Conservation (phyloP, 257 asterid genomes). For the Voacanga thouarsii region DNA sequence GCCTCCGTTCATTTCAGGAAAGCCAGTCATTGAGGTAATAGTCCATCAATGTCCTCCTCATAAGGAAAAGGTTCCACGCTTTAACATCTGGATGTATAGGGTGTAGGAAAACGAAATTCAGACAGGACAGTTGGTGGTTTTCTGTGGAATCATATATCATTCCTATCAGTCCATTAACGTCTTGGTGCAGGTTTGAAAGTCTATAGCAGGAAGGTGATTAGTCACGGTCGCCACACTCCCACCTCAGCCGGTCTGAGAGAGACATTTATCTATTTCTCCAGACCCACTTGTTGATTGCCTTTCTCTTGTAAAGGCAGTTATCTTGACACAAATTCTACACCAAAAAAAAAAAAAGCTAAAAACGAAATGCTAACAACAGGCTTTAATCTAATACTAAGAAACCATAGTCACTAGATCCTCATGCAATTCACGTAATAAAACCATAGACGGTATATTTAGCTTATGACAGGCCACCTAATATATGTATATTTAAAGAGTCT, state of each 20-base stretch:
- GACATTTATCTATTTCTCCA: neutral
- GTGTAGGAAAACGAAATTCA: neutral
- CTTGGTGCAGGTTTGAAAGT: constrained; percentile 3
- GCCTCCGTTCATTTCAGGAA: too few species aligned
- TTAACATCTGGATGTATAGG: too few species aligned
- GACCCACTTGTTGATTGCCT: neutral
- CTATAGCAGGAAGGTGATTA: constrained; percentile 5
- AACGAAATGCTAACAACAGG: neutral
- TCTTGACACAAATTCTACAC: neutral
- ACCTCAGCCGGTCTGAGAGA: neutral
- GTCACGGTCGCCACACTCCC: neutral
- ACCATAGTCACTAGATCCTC: neutral
- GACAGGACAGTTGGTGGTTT: neutral
- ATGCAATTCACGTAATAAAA: neutral
- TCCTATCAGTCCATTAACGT: neutral
- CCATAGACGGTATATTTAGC: neutral
- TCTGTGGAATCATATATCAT: neutral
- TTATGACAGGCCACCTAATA: neutral
- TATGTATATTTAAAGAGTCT: neutral
- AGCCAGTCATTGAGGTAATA: too few species aligned
- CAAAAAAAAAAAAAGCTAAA: neutral
- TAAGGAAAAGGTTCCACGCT: too few species aligned
- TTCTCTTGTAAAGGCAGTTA: too few species aligned
- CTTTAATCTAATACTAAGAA: neutral
- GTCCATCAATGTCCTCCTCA: too few species aligned